Evolutionary conservation across 2,329 filamentous ascomycete genomes (phyloP), one percentile per base, ranked within the genome.

Genomic region (Xylaria digitata): DNA sequence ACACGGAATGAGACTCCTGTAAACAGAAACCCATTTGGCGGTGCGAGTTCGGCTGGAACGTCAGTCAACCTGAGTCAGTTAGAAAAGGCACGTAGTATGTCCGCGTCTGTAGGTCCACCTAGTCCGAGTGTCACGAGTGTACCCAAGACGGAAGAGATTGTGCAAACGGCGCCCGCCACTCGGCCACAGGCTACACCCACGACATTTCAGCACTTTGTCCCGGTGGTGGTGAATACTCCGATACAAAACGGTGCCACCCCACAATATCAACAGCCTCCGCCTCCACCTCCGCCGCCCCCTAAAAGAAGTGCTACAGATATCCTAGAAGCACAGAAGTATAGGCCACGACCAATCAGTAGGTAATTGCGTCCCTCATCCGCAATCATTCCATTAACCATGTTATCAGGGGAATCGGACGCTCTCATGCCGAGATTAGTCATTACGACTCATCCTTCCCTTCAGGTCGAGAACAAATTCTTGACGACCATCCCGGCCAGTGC

Each of bases 401-500:
- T 37, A 15, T 34, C 50, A 78, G 76, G 71, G 15, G 71, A 73
- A 68, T 67, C 65, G 1, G 74, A 78, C 48, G 76, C 76, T 62
- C 68, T 78, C 21, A 72, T 78, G 63, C 74, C 74, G 6, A 75
- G 65, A 55, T 63, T 78, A 9, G 55, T 74, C 19, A 73, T 78
- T 40, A 71, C 52, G 17, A 74, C 75, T 15, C 91, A 95, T 75
- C 89, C 91, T 0, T 85, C 84, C 11, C 82, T 93, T 48, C 86
- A 87, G 56, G 78, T 89, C 2, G 82, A 88, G 8, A 86, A 86
- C 30, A 88, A 87, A 30, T 89, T 90, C 75, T 81, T 86, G 40
- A 81, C 92, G 61, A 85, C 87, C 42, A 81, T 97, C 37, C 83
- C 86, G 1, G 89, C 93, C 3, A 89, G 90, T 58, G 81, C 87